Evolutionary conservation across 2,329 filamentous ascomycete species (phyloP), one percentile per base, ranked within the genome.

Genomic region (Phoma sp.): DNA sequence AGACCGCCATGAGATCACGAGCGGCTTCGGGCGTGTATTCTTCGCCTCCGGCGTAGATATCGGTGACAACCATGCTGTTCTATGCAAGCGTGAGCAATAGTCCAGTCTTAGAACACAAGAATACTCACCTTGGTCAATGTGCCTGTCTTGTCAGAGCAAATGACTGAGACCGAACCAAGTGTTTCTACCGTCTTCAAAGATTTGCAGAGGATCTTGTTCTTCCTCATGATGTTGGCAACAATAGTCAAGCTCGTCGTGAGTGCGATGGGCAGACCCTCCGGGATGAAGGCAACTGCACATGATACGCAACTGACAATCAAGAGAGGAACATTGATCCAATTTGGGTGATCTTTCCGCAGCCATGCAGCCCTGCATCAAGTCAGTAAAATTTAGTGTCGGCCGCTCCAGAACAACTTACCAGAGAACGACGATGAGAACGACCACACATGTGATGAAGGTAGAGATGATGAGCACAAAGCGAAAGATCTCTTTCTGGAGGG

Each of bases 171-270:
- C 0, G 86, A 82, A 0, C 89, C 89, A 0, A 92, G 81, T 0
- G 89, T 92, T 74, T 92, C 89, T 0, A 91, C 88, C 0, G 89
- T 92, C 75, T 90, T 90, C 41, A 93, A 80, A 0, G 87, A 90
- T 76, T 92, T 92, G 84, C 89, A 92, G 8, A 92, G 81, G 38
- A 92, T 86, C 68, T 89, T 88, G 72, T 92, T 88, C 75, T 88
- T 87, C 60, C 82, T 82, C 90, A 93, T 92, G 63, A 90, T 82
- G 60, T 88, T 90, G 19, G 90, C 89, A 1, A 85, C 88, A 55
- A 93, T 92, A 0, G 89, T 92, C 60, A 93, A 78, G 17, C 86
- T 88, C 1, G 86, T 85, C 1, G 73, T 74, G 1, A 75, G 60
- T 12, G 72, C 72, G 17, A 75, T 73, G 0, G 72, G 73, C 10